Percentiles rank a stretch among this genome's conserved stretches.
Evolutionary conservation across 805 yeast species (phyloP).

Genomic region (Candida railenensis): DNA sequence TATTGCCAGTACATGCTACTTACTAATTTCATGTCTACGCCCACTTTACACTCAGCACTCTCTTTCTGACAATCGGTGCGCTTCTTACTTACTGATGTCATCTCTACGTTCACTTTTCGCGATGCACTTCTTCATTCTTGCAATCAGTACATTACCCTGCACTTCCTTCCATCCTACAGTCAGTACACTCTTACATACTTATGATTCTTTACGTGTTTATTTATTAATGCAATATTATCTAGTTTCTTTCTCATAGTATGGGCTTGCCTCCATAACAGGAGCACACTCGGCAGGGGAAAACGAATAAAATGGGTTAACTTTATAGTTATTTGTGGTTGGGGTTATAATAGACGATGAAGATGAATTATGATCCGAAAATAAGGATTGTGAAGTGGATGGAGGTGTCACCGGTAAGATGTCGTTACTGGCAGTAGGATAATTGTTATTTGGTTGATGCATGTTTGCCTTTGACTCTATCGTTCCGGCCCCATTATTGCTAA

Average conservation of each 20-base stretch:
- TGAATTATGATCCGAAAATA: conserved; percentile 11
- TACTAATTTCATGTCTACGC: no score
- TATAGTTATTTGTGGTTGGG: conserved; percentile 6
- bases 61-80: no score
- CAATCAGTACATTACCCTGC: no score
- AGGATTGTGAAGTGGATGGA: conserved; percentile 12
- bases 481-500: conserved; percentile 6
- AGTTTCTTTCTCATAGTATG: neutral
- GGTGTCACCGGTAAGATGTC: conserved; percentile 10
- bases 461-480: neutral
- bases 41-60: no score
- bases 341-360: conserved; percentile 12
- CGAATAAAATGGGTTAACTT: conserved; percentile 4
- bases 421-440: conserved; percentile 1
- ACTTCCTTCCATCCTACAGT: neutral
- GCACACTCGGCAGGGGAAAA: conserved; percentile 5
- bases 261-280: conserved; percentile 4
- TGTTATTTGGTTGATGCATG: conserved; percentile 2
- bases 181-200: neutral
- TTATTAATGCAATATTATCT: neutral
- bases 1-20: no score
- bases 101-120: neutral
- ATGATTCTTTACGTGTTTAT: no score
- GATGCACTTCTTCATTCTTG: neutral
- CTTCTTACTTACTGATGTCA: neutral